Evolutionary conservation across 1,284 basidiomycete genomes (phyloP), one percentile per base, ranked within the genome.

Genomic region (Athelia psychrophila): DNA sequence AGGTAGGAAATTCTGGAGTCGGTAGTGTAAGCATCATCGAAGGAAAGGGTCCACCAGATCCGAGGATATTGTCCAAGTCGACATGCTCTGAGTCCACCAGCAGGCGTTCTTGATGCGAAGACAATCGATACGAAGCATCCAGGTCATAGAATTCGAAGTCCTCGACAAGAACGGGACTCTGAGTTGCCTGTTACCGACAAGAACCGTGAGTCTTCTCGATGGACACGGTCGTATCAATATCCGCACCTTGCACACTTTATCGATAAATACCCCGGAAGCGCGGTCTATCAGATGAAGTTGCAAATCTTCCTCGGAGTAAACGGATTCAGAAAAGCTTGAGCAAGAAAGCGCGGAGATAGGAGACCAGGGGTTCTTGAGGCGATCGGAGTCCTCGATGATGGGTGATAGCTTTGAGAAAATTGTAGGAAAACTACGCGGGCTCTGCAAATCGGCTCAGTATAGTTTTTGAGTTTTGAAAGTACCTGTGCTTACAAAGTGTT

Each of bases 91-190:
- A 13, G 5, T 30, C 27, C 13, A 13, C 27, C 13, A 6, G 27
- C 5, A 5, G 27, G 20, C n/a, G 38, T 6, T 42, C n/a, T 9
- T 42, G 20, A 22, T 42, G 9, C 5, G 38, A 42, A 42, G 38
- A 42, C 38, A 42, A 18, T 5, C 6, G 8, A 22, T 8, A 42
- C 5, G 38, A 42, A 6, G 38, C 6, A 6, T n/a, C 38, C 20
- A 42, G 38, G n/a, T 42, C 38, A 16, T 42, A 42, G 38, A 42
- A 42, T 42, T 42, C 38, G 38, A 42, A 42, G 20, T 42, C 38
- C n/a, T 42, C 38, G 16, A 16, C 38, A 8, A n/a, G 20, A 6
- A 42, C 20, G 9, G 38, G 38, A n/a, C 38, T 42, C 16, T 42
- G 38, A 42, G 8, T 42, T 9, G 38, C 38, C 38, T 42, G 38